Percentiles rank a stretch among this genome's conserved stretches.
These are phyloP conservation scores for Phylloporus arenicola DNA, from an alignment of 768 basidiomycete species.

Conservation along the genomic window DNA sequence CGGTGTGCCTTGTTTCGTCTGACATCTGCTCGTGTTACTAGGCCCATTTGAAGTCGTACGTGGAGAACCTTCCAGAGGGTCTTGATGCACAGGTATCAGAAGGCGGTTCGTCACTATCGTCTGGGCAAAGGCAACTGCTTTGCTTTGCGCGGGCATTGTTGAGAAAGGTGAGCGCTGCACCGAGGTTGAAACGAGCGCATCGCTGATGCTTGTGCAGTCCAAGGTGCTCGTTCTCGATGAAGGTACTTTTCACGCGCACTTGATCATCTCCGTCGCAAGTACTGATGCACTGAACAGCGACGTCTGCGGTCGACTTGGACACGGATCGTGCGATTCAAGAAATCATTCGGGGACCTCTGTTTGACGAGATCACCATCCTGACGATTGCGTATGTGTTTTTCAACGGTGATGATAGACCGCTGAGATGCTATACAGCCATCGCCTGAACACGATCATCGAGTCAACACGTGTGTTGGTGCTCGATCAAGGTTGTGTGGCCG, in stretches of 20 bases:
- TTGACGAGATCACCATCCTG: slow-evolving; percentile 73
- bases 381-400: slow-evolving; percentile 72
- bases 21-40: slow-evolving; percentile 18
- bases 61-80: slow-evolving; percentile 58
- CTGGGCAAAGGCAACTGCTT: slow-evolving; percentile 82
- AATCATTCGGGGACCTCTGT: slow-evolving; percentile 77
- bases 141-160: slow-evolving; percentile 86
- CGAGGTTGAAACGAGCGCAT: not conserved
- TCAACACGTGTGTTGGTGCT: slow-evolving; percentile 81
- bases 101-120: slow-evolving; percentile 74
- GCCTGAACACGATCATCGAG: slow-evolving; percentile 79
- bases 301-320: slow-evolving; percentile 85
- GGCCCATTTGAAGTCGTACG: slow-evolving; percentile 64
- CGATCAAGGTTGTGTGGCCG: slow-evolving; percentile 70
- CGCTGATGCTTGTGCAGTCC: slow-evolving; percentile 38
- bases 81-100: slow-evolving; percentile 73
- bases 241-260: slow-evolving; percentile 37
- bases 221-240: slow-evolving; percentile 93
- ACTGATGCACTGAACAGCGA: slow-evolving; percentile 43
- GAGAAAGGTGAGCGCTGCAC: slow-evolving; percentile 48
- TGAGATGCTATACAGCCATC: slow-evolving; percentile 43
- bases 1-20: not conserved
- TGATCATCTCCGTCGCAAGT: not conserved
- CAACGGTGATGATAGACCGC: too few relatives aligned
- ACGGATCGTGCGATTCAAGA: slow-evolving; percentile 87